These are phyloP conservation scores for Dothidotthia symphoricarpi DNA, from an alignment of 2,329 filamentous ascomycete species.

Conservation along the genomic window DNA sequence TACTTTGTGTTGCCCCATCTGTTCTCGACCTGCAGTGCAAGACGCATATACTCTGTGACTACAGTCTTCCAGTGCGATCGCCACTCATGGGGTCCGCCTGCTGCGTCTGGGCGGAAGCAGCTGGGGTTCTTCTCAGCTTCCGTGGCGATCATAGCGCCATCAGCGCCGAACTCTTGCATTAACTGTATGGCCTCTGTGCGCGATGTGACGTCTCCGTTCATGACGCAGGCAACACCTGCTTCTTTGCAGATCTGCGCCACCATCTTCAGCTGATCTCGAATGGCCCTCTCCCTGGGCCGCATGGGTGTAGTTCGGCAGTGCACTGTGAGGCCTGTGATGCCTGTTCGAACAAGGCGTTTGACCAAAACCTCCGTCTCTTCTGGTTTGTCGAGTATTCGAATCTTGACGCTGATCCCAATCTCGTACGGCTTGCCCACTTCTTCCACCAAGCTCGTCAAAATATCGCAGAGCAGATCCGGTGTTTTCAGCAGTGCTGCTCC, in stretches of 20 bases:
- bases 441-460: slow-evolving; percentile 77
- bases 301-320: slow-evolving; percentile 97
- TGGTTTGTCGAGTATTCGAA: slow-evolving; percentile 76
- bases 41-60: slow-evolving; percentile 70
- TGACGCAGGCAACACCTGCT: slow-evolving; percentile 84
- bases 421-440: slow-evolving; percentile 74
- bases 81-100: slow-evolving; percentile 59
- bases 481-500: slow-evolving; percentile 84
- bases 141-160: slow-evolving; percentile 96
- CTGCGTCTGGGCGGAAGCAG: slow-evolving; percentile 69
- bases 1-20: slow-evolving; percentile 92
- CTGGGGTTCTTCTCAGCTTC: slow-evolving; percentile 88
- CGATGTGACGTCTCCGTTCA: slow-evolving; percentile 88
- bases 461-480: slow-evolving; percentile 78
- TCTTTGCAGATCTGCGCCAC: slow-evolving; percentile 76
- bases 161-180: slow-evolving; percentile 75
- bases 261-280: slow-evolving; percentile 83
- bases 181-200: slow-evolving; percentile 71
- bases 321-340: slow-evolving; percentile 87
- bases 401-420: slow-evolving; percentile 97
- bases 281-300: slow-evolving; percentile 83
- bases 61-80: slow-evolving; percentile 73
- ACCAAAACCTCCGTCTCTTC: slow-evolving; percentile 77
- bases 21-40: slow-evolving; percentile 76
- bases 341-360: slow-evolving; percentile 73